Evolutionary conservation across 177 flowering plant species (phyloP), one percentile per base, ranked within the genome.

Genomic region (Vitis hybrid): DNA sequence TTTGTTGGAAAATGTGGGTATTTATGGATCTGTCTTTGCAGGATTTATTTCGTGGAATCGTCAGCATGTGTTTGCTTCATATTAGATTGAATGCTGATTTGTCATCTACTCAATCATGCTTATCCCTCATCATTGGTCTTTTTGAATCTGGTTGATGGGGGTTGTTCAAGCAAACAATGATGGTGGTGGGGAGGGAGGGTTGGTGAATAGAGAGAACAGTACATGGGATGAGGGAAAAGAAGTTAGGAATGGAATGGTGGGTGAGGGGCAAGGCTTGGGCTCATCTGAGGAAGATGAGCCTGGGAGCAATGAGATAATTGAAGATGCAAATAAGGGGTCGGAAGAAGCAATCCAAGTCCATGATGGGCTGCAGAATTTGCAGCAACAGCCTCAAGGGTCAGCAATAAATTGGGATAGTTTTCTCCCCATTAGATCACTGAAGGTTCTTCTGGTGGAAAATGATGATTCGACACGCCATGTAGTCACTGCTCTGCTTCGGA

Each of bases 381-480:
- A 67, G 62, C 79, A 67, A 52, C 86, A 74, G 64, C 63, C 68
- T 67, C 83, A 55, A 54, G 83, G 83, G 18, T 68, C 86, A 1
- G 65, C 67, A 62, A 78, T 84, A 62, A 71, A 70, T 3, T 89
- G 93, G 93, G 91, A 87, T 60, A 85, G 85, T 70, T 87, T 86
- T 79, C 89, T 89, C 14, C 91, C 88, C n/a, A 67, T 74, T 52
- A 74, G 87, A 56, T 79, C 93, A 0, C 68, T 87, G 67, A 89
- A 86, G 61, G 90, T 89, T 75, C 74, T 89, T 67, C 76, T 89
- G 52, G 93, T 89, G 69, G 93, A 89, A 77, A 82, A 81, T 77
- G 93, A 89, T 75, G 91, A 89, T 69, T 89, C 90, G 2, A 89
- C 93, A 34, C 86, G 91, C 60, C 91, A 89, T 45, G 86, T 89